Evolutionary conservation across 78 protist species (phyloP), one percentile per base, ranked within the genome.

Genomic region (Cavenderia fasciculata): DNA sequence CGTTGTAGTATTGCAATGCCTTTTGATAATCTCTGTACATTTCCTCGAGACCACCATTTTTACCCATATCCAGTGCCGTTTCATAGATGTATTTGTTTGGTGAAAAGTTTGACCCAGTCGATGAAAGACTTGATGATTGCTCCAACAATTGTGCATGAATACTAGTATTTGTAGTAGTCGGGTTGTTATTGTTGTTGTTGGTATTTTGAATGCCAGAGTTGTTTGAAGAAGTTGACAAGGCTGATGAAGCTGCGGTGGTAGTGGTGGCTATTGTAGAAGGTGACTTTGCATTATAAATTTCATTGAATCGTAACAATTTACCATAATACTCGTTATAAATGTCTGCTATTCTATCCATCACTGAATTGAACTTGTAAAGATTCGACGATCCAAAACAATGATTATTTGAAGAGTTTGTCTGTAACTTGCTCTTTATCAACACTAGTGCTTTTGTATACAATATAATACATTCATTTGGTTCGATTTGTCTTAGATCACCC

Each of bases 401-500:
- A 16, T 63, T 63, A 5, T 54, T 43, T 47, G 49, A 12, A 41
- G 59, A 43, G 21, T 25, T 40, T 46, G 27, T 14, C 25, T 33
- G 69, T 1, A 82, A 43, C 68, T 46, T 82, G 1, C 66, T 31
- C 57, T 56, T 82, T 34, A 82, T 34, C 18, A 82, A 36, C 40
- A 66, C 52, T 27, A 82, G 43, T 5, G 90, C 77, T 4, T 66
- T 46, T 27, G 68, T 2, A 41, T 82, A 82, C 4, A 82, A 57
- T 1, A 70, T 66, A 5, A 82, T 11, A 44, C 90, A 82, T 82
- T 82, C 90, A 12, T 21, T 38, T 16, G 90, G 79, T 56, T 69
- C 90, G 33, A 18, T 38, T 69, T 82, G 90, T 82, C 78, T 82
- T 0, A 82, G 59, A 68, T 82, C 90, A 40, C 90, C 90, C 71